Conservation (phyloP, 2,329 filamentous ascomycete species). For the Botrytis medusae region DNA sequence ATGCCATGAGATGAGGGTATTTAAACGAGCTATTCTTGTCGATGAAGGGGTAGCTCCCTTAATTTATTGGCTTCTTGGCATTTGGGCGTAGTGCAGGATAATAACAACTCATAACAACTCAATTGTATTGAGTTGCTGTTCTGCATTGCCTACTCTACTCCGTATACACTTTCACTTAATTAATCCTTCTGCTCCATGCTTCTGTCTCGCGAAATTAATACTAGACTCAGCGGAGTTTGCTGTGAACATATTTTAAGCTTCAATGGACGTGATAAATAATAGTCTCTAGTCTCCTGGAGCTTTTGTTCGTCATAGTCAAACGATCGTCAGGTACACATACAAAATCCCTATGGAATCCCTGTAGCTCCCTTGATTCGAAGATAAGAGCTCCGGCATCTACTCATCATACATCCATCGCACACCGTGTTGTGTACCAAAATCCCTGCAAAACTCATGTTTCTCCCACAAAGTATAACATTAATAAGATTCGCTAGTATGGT, state of each 20-base stretch:
- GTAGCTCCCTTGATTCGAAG: not conserved
- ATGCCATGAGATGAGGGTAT: not conserved
- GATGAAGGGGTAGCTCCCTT: not conserved
- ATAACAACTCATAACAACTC: not conserved
- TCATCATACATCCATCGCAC: not conserved
- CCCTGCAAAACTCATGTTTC: not conserved
- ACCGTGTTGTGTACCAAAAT: not conserved
- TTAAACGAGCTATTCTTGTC: not conserved
- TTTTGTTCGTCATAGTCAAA: not conserved
- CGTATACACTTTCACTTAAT: not conserved
- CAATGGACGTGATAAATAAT: not conserved
- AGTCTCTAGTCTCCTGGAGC: not conserved
- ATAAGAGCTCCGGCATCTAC: not conserved
- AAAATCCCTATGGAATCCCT: not conserved
- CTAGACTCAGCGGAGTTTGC: not conserved
- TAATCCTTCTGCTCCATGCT: not conserved
- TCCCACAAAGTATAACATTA: not conserved
- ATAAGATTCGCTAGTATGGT: not conserved
- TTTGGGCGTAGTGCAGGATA: not conserved
- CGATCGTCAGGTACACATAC: constrained; percentile 2
- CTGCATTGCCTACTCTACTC: not conserved
- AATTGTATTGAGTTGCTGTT: not conserved
- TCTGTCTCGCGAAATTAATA: not conserved
- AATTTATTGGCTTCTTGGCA: not conserved
- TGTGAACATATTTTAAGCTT: not conserved